Conservation (phyloP, 75 land plant species). For the Sequoia sempervirens region DNA sequence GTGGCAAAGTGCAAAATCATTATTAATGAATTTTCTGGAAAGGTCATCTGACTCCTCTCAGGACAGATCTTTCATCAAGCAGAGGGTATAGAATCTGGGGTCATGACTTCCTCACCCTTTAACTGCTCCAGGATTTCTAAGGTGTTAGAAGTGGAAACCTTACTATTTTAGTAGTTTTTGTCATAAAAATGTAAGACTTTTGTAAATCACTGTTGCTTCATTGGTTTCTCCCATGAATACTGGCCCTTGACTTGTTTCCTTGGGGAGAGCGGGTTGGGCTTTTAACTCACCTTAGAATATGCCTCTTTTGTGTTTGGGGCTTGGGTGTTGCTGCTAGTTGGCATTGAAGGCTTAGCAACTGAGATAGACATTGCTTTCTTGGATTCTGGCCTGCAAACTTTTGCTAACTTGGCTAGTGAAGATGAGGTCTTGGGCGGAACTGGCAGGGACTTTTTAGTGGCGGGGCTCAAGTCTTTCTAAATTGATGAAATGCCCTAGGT, state of each 20-base stretch:
- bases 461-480: neutral
- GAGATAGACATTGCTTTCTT: neutral
- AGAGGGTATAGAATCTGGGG: neutral
- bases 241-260: neutral
- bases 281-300: neutral
- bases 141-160: neutral
- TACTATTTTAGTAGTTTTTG: neutral
- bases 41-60: neutral
- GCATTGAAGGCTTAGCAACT: neutral
- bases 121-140: neutral
- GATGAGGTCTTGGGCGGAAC: neutral
- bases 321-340: neutral
- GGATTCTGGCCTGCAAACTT: neutral
- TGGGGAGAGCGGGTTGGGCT: neutral
- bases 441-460: too few relatives aligned
- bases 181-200: neutral
- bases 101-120: neutral
- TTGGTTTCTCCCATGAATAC: neutral
- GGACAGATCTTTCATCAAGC: neutral
- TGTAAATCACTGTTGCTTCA: neutral
- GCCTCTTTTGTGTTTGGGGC: neutral
- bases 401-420: neutral
- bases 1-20: too few relatives aligned
- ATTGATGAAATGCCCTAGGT: neutral
- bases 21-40: neutral